Conservation (phyloP, 495 filamentous ascomycete genomes). For the Xylaria scruposa region DNA sequence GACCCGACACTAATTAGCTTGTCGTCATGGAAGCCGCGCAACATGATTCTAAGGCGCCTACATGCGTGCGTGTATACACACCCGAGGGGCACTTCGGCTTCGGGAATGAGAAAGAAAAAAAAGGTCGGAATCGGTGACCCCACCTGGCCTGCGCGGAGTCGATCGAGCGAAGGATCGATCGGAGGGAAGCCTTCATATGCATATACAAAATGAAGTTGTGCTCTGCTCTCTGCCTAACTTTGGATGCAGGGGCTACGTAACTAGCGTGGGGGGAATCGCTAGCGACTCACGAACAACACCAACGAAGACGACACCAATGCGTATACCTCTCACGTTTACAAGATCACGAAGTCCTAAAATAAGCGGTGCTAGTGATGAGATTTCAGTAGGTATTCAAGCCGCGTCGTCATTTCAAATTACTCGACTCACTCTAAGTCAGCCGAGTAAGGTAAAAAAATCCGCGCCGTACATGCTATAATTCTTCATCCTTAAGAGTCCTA, state of each 20-base stretch:
- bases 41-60: neutral
- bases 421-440: neutral
- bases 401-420: neutral
- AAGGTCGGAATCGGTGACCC: neutral
- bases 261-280: neutral
- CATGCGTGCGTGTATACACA: neutral
- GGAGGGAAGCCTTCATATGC: neutral
- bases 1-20: neutral
- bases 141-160: neutral
- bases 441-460: neutral
- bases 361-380: neutral
- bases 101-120: neutral
- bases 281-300: slow-evolving; percentile 7
- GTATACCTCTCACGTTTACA: neutral
- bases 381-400: neutral
- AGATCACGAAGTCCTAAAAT: neutral
- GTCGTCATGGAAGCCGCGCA: neutral
- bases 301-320: neutral
- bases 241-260: neutral
- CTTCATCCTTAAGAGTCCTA: neutral
- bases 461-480: neutral
- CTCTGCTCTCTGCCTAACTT: neutral
- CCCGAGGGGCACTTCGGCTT: neutral
- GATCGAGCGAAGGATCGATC: neutral
- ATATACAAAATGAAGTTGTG: neutral